A percentile compares a stretch with the other conserved stretches of the same genome.
phyloP scores from a whole-genome alignment of 805 yeast species.

The Kurtzmaniella fragi region DNA sequence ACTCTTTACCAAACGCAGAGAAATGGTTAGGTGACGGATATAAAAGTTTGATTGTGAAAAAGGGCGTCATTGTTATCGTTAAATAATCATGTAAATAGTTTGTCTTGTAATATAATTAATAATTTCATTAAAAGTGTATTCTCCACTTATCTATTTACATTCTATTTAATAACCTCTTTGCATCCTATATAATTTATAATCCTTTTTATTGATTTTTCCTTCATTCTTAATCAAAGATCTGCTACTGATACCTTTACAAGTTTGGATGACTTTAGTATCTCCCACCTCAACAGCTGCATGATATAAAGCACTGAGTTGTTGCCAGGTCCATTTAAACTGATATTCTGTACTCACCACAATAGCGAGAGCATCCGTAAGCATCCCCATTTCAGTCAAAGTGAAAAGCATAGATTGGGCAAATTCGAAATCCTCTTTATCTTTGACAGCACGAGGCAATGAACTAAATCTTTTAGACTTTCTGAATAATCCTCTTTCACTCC shows the following conservation, averaged over 20 bases:
- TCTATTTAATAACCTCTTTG: slow-evolving; percentile 24
- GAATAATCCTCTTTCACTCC: slow-evolving; percentile 77
- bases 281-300: slow-evolving; percentile 29
- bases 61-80: slow-evolving; percentile 43
- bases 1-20: slow-evolving; percentile 28
- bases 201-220: slow-evolving; percentile 34
- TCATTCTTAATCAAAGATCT: slow-evolving; percentile 32
- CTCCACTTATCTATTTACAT: background rate
- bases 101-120: slow-evolving; percentile 5
- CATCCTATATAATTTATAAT: slow-evolving; percentile 26
- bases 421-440: slow-evolving; percentile 49
- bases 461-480: slow-evolving; percentile 53
- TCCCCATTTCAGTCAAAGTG: slow-evolving; percentile 49
- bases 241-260: slow-evolving; percentile 28
- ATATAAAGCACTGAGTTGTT: slow-evolving; percentile 24
- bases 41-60: slow-evolving; percentile 53
- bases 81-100: slow-evolving; percentile 12
- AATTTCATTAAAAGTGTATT: slow-evolving; percentile 1
- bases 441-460: slow-evolving; percentile 24
- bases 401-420: slow-evolving; percentile 73
- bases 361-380: slow-evolving; percentile 64
- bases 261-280: slow-evolving; percentile 20
- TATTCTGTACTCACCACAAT: slow-evolving; percentile 62
- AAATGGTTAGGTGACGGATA: slow-evolving; percentile 41
- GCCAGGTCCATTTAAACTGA: slow-evolving; percentile 65